Evolutionary conservation across 2,329 filamentous ascomycete genomes (phyloP), one percentile per base, ranked within the genome.

Genomic region (Tricladium varicosporioides): DNA sequence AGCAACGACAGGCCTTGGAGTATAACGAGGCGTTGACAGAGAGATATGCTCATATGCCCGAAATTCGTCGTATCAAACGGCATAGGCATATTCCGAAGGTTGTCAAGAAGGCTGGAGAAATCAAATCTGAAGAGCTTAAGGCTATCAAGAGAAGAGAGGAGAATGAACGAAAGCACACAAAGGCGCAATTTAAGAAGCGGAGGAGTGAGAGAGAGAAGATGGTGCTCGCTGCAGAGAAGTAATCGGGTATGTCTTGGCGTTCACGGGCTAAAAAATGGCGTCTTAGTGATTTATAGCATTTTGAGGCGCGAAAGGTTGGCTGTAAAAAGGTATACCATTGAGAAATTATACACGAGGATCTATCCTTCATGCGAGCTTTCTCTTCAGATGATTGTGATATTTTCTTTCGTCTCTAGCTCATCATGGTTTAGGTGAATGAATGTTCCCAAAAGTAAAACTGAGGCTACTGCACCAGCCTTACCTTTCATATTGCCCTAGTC

Each of bases 31-130:
- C 92, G 10, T 78, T 99, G 58, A 85, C 91, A 67, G 80, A 91
- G 68, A 80, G 92, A 62, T 99, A 92, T 76, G 83, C 86, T 61
- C 94, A 99, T 73, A 97, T 99, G 92, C 94, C 94, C 50, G 93
- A 99, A 75, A 89, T 99, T 65, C 84, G 86, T 67, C 84, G 95
- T 54, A 99, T 99, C 73, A 87, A 87, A 68, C 83, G 92, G 52
- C 94, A 99, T 74, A 85, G 94, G 61, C 94, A 97, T 75, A 76
- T 97, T 60, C 94, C 94, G 16, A 91, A 92, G 79, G 85, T 92
- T 56, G 85, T 97, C 64, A 97, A 96, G 86, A 97, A 97, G 83
- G 93, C 93, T 3, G 86, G 82, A 49, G 89, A 96, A 78, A 97
- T 97, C 76, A 99, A 99, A 84, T 77, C 78, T 57, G 91, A 95